Evolutionary conservation across 2,329 filamentous ascomycete genomes (phyloP), one percentile per base, ranked within the genome.

Genomic region (Aaosphaeria pasadenensis): DNA sequence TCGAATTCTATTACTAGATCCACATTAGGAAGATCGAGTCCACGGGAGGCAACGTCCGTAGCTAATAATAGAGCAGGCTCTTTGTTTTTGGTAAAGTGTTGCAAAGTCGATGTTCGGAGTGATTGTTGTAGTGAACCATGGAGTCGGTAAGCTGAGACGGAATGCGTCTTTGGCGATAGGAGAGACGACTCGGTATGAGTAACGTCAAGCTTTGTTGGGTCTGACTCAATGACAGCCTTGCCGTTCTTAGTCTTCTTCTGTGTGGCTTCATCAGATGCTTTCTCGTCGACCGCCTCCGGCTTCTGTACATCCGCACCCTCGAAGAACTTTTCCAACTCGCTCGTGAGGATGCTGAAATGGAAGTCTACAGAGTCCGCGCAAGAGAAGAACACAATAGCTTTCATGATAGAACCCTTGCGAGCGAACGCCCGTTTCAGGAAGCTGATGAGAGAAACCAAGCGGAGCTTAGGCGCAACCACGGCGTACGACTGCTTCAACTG

Each of bases 341-440:
- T 73, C 5, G 78, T 86, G 48, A 99, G 82, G 3, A 96, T 75
- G 51, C 95, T 88, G 67, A 91, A 97, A 69, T 97, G 92, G 61
- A 96, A 99, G 67, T 99, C 91, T 50, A 97, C 94, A 1, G 90
- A 94, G 68, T 99, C 94, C 17, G 94, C 91, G 63, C 94, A 99
- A 7, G 92, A 96, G 43, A 99, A 88, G 73, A 99, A 99, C 33
- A 99, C 80, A 51, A 99, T 96, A 24, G 88, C 89, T 71, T 99
- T 97, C 89, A 95, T 96, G 13, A 95, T 88, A 1, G 89, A 90
- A 0, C 91, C 92, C 69, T 88, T 89, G 13, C 91, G 82, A 48
- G 89, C 86, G 69, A 99, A 97, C 0, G 91, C 85, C 13, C 90
- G 85, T 66, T 92, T 95, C 48, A 99, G 77, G 31, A 91, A 82